Evolutionary conservation across 768 basidiomycete genomes (phyloP), one percentile per base, ranked within the genome.

Genomic region (Hygrophoropsis aurantiaca): DNA sequence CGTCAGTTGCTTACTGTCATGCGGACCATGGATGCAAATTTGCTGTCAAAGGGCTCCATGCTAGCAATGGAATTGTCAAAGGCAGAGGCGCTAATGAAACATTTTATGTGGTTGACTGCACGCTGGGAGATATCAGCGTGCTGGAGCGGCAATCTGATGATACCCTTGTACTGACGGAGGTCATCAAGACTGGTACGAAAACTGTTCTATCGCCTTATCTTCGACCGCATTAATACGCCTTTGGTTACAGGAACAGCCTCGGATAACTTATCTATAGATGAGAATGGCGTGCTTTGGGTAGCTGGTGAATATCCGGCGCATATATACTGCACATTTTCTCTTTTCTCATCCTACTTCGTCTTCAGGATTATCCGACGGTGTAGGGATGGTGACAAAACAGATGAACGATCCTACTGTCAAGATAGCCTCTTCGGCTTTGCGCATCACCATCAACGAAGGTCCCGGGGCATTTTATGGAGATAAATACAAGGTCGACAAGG

Each of bases 1-100:
- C 78, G 34, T 80, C 79, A 6, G 74, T 90, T 8, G 81, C 79
- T 7, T 86, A 81, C 61, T 90, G 88, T 58, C 73, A 86, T 48
- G 60, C 73, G 24, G 70, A 79, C 36, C 53, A 68, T 15, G 82
- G 82, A 2, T 90, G 87, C 64, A 84, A 81, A 53, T 61, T 76
- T 41, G 85, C 79, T 2, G 73, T 77, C 13, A 58, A 61, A 21
- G 70, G 74, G n/a, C 60, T 87, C 45, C 68, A 62, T 39, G 72
- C 68, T 41, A 76, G 69, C 51, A 90, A 89, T 56, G 88, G 88
- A 5, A 85, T 87, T 42, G 72, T 73, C 6, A 67, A 67, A 24
- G 78, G 75, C 9, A 36, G 51, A 15, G 57, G 57, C 5, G 55
- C 65, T 9, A 83, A 86, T 50, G 82, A 78, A n/a, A 82, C 82